These are phyloP conservation scores for Helicocarpus griseus DNA, from an alignment of 2,329 filamentous ascomycete genomes.

Conservation along the genomic window DNA sequence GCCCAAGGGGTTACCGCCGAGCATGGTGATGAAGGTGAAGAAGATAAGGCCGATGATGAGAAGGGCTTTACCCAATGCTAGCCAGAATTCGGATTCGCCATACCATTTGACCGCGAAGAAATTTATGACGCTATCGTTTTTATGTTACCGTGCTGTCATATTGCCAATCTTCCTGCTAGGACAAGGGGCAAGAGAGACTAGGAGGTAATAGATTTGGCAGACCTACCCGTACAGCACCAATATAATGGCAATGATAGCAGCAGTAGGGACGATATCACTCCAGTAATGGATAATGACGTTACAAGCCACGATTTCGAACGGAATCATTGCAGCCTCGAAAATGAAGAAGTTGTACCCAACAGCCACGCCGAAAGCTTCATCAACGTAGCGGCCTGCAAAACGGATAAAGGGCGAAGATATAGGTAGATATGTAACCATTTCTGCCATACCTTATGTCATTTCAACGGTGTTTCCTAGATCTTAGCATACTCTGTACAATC, in stretches of 20 bases:
- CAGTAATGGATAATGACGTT: constrained; percentile 43
- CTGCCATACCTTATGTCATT: constrained; percentile 30
- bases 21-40: constrained; percentile 74
- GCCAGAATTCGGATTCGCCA: constrained; percentile 67
- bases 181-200: too few species aligned
- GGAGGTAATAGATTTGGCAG: too few species aligned
- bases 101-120: constrained; percentile 65
- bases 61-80: constrained; percentile 61
- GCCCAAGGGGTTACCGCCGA: constrained; percentile 66
- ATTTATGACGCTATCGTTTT: constrained; percentile 46
- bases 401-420: constrained; percentile 39
- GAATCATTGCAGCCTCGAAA: constrained; percentile 41
- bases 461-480: constrained; percentile 9
- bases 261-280: constrained; percentile 37
- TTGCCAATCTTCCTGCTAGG: too few species aligned
- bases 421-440: constrained; percentile 43
- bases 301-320: constrained; percentile 44
- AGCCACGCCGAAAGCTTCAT: constrained; percentile 39
- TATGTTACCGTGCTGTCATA: too few species aligned
- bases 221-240: constrained; percentile 36
- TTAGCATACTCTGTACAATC: constrained; percentile 12
- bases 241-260: constrained; percentile 37
- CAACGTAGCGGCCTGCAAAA: constrained; percentile 39
- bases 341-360: constrained; percentile 44
- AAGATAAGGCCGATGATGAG: constrained; percentile 61